A percentile compares a stretch with the other conserved stretches of the same genome.
These are phyloP conservation scores for Xanthoconium separans DNA, from an alignment of 1,284 basidiomycete species.

Conservation along the genomic window DNA sequence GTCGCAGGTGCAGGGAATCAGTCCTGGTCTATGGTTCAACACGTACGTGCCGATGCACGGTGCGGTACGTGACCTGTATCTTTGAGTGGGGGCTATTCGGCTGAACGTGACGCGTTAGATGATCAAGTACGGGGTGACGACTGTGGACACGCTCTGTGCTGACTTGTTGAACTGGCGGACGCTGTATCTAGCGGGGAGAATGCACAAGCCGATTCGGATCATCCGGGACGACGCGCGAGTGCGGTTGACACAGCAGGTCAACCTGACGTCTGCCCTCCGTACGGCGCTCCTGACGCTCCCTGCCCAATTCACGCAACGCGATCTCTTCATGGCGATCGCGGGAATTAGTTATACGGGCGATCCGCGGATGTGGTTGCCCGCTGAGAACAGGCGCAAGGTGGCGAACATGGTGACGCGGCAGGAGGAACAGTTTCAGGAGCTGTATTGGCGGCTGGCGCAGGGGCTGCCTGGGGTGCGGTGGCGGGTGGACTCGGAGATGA, in stretches of 20 bases:
- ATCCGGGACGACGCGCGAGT: slow-evolving; percentile 88
- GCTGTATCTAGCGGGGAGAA: slow-evolving; percentile 91
- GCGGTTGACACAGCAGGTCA: slow-evolving; percentile 90
- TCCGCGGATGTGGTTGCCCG: slow-evolving; percentile 90
- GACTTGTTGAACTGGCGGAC: slow-evolving; percentile 94
- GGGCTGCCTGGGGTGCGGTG: slow-evolving; percentile 77
- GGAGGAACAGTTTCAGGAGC: slow-evolving; percentile 78
- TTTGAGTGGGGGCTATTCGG: too few species aligned
- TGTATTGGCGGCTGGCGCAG: slow-evolving; percentile 82
- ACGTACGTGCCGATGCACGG: slow-evolving; percentile 83
- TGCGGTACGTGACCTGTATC: slow-evolving; percentile 56
- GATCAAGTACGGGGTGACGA: slow-evolving; percentile 98
- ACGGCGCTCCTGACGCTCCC: slow-evolving; percentile 78
- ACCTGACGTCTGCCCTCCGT: slow-evolving; percentile 87
- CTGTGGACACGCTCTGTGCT: slow-evolving; percentile 83
- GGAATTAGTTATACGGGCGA: slow-evolving; percentile 89
- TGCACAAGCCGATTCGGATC: slow-evolving; percentile 95
- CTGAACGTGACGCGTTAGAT: slow-evolving; percentile 45
- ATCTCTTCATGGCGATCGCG: slow-evolving; percentile 86
- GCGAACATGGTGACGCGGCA: slow-evolving; percentile 88
- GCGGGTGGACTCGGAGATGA: slow-evolving; percentile 46
- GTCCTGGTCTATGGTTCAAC: slow-evolving; percentile 96
- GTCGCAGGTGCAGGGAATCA: slow-evolving; percentile 72
- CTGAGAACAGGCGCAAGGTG: slow-evolving; percentile 95
- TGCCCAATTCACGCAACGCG: slow-evolving; percentile 70